Evolutionary conservation across 2,329 filamentous ascomycete genomes (phyloP), one percentile per base, ranked within the genome.

Genomic region (Aspergillus fructus): DNA sequence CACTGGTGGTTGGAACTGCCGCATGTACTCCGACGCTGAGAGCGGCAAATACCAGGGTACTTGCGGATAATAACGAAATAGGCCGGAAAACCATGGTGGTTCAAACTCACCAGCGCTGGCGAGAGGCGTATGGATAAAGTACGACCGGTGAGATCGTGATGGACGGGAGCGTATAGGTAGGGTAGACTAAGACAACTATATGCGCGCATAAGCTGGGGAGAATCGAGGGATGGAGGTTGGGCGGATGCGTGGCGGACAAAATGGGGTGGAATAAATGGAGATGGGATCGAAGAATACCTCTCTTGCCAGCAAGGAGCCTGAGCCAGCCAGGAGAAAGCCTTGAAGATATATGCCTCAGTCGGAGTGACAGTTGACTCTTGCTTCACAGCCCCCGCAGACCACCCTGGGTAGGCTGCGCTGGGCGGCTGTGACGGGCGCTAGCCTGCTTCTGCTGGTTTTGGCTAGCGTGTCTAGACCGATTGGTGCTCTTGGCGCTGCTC

Each of bases 281-380:
- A 50, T 41, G 11, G 53, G 17, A 50, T 41, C n/a, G 39, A 48
- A 21, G 37, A 53, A 33, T 30, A 46, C 19, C 61, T 60, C 60
- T 62, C 61, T 63, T 60, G 48, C 63, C 62, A 65, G 63, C 61
- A 64, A 66, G 63, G 60, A 64, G 56, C 55, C 58, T 59, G 59
- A 62, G n/a, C 62, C 63, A 64, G 62, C 53, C 55, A 65, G 55
- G 56, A 51, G 56, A 43, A 50, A 57, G 59, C 46, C 47, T 56
- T 54, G 47, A 50, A 39, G 46, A 48, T 53, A 21, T 24, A 34
- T 37, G 21, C 8, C 27, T 13, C n/a, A 37, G 15, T 30, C 27
- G 30, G 17, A 46, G 13, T 45, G 12, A n/a, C 43, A 27, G 21
- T 7, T 23, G 23, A n/a, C 24, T 33, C 21, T 47, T 53, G 46